Base-by-base conservation (phyloP, 768 basidiomycete genomes). In the Amanita jacksonii region DNA sequence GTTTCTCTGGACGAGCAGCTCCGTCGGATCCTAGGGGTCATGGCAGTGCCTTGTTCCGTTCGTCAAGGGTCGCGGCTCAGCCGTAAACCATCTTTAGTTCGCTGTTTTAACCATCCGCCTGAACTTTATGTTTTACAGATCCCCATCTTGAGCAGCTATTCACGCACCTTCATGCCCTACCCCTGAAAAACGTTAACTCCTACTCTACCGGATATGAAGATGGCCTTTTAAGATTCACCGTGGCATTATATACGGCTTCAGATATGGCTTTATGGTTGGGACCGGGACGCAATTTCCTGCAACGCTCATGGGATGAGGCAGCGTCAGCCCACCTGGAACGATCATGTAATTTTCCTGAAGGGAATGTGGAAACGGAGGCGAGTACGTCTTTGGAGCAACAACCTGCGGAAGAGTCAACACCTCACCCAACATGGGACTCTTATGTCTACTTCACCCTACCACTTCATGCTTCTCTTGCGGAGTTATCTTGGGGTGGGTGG, bases 401-500 rank as follows among this genome's bases (percentile, higher is more conserved):
- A 48, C 31, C 36, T 48, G 3, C 33, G 45, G 55, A 50, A 54
- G 23, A 49, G 55, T 28, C 32, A 19, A 32, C 19, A 15, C 39
- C 39, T n/a, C 45, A 41, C 8, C 47, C 43, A 19, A 22, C n/a
- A 20, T 13, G 12, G 36, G 32, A 42, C 45, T 43, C 23, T 40
- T 49, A 27, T 43, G 54, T 3, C 0, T 23, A 47, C 5, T 77
- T 84, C 47, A 75, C 72, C 1, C 49, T 78, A 2, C 68, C 70
- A 23, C 60, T 89, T 4, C 70, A 76, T 22, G 78, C 79, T 0
- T 64, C 72, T 4, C 70, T 89, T 5, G 70, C 79, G 2, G 79
- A 81, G 38, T 60, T 80, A 4, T 68, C 67, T 0, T 90, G 85
- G 83, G 76, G 76, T 15, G 87, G 85, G 2, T 89, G 85, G 85